Base-by-base conservation (phyloP, 2,329 filamentous ascomycete species). In the Claviceps purpurea region DNA sequence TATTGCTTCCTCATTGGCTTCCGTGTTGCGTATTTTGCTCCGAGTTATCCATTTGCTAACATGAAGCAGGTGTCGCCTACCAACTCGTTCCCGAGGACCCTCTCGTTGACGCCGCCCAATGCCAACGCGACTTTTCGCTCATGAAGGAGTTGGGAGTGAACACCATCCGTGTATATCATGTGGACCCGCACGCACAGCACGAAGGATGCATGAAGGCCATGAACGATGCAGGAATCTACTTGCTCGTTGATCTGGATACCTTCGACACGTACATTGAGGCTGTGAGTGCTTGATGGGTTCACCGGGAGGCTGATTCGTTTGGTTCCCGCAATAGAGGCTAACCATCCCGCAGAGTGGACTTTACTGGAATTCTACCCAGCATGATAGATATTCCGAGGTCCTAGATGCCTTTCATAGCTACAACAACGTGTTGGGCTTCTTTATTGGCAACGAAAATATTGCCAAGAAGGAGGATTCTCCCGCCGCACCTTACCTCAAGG, bases 381-480 rank as follows among this genome's bases (percentile, higher is more conserved):
- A 81, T 58, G 72, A 82, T 52, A 74, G 75, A 34, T 93, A 87
- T 67, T 70, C 77, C 46, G 75, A 75, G 50, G 86, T 90, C 58
- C 79, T 93, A 73, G 88, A 94, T 63, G 76, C 79, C 38, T 91
- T 93, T 67, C 78, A 85, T 45, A 68, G 75, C 48, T 95, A 85
- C 64, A 78, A 89, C 68, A 95, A 95, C 65, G 76, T 86, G 1
- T 80, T 89, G 11, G 89, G 87, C 46, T 86, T 93, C 66, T 91
- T 94, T 61, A 77, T 95, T 54, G 90, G 89, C 57, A 95, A 95
- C 63, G 89, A 95, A 66, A 85, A 93, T 54, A 81, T 95, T 60
- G 85, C 84, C 42, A 73, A 70, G 46, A 69, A 70, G 54, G 73
- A 74, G 56, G 74, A 80, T 61, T 81, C 78, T 41, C 62, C 69